These are phyloP conservation scores for Podospora conica DNA, from an alignment of 495 filamentous ascomycete species.

Conservation along the genomic window DNA sequence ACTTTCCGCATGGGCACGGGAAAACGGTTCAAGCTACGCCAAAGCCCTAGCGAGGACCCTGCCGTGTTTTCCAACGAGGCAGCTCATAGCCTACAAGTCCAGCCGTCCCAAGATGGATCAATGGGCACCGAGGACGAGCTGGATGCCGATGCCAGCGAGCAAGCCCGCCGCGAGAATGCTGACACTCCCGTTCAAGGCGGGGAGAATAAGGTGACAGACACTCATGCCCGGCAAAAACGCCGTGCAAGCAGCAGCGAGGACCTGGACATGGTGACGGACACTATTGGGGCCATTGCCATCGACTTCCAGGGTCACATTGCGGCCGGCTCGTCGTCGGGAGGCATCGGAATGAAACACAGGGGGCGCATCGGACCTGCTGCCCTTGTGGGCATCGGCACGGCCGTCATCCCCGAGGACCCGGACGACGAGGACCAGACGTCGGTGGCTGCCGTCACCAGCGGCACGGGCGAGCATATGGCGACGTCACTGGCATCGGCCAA, in stretches of 20 bases:
- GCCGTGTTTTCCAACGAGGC: not conserved
- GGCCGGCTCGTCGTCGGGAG: constrained; percentile 96
- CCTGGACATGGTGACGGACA: constrained; percentile 71
- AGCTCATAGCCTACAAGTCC: not conserved
- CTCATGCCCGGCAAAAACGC: not conserved
- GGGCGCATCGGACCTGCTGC: constrained; percentile 90
- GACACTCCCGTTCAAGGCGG: not conserved
- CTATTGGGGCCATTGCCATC: constrained; percentile 89
- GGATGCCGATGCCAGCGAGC: not conserved
- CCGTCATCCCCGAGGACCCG: constrained; percentile 65
- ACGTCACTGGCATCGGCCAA: constrained; percentile 77
- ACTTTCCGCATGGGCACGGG: constrained; percentile 17
- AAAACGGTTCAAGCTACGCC: constrained; percentile 13
- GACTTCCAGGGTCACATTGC: constrained; percentile 82
- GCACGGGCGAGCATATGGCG: constrained; percentile 96
- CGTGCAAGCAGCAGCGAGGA: constrained; percentile 9
- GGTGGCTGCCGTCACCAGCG: constrained; percentile 79
- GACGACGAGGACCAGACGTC: constrained; percentile 49
- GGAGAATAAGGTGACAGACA: not conserved
- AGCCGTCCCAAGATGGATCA: constrained; percentile 22
- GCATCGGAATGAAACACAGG: constrained; percentile 95
- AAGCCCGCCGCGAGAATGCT: not conserved
- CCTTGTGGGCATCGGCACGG: constrained; percentile 82
- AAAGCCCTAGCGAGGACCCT: constrained; percentile 16
- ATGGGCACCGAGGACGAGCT: constrained; percentile 9